These are phyloP conservation scores for Toxoplasma gondii DNA, from an alignment of 169 alveolate species.

Conservation along the genomic window DNA sequence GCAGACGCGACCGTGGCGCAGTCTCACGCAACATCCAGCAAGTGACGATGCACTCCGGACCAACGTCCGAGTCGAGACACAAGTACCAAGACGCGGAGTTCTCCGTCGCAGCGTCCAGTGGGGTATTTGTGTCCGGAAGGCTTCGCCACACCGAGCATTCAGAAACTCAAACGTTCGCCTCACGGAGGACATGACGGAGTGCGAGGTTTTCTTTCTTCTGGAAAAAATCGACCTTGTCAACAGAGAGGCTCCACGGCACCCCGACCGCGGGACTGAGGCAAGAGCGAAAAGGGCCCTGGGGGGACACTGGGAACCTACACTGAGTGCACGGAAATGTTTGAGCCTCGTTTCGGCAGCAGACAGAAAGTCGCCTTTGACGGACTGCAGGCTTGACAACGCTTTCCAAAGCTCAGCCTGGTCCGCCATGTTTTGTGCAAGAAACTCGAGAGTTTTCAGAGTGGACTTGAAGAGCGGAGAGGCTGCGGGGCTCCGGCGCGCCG, in stretches of 20 bases:
- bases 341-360: conserved; percentile 44
- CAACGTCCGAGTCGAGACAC: neutral
- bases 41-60: neutral
- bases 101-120: no score
- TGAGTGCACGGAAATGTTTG: conserved; percentile 48
- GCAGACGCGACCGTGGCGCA: neutral
- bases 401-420: conserved; percentile 54
- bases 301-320: neutral
- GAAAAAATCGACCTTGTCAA: no score
- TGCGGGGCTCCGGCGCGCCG: neutral
- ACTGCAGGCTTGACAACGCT: conserved; percentile 36
- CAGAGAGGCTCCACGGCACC: no score
- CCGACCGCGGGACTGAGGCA: no score
- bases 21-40: neutral
- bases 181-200: no score
- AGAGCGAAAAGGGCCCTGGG: no score
- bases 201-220: no score
- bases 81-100: neutral
- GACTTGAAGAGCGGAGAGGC: neutral
- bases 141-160: no score
- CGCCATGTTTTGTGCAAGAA: conserved; percentile 44
- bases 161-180: no score
- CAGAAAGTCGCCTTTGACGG: conserved; percentile 1
- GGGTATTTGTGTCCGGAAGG: no score
- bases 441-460: conserved; percentile 40